Percentiles rank a stretch among this genome's conserved stretches.
Evolutionary conservation across 1,284 basidiomycete genomes (phyloP).

Genomic region (Tremellales sp.): DNA sequence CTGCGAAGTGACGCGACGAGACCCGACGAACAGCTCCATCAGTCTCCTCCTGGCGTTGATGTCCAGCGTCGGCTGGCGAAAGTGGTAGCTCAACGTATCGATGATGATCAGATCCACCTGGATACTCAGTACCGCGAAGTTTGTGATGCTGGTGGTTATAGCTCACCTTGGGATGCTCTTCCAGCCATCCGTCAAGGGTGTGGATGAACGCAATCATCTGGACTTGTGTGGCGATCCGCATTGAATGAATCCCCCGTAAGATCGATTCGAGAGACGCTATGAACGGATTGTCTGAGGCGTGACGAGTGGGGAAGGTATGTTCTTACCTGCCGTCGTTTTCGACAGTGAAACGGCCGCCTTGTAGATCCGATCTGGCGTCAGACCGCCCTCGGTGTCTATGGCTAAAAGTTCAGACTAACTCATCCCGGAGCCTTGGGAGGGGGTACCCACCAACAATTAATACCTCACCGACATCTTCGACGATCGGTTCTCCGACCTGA

Average conservation of each 20-base stretch:
- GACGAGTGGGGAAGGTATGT: no score
- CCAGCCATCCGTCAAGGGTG: constrained; percentile 43
- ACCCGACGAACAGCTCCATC: constrained; percentile 39
- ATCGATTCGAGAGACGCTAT: constrained; percentile 14
- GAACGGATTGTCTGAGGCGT: no score
- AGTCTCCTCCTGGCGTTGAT: constrained; percentile 26
- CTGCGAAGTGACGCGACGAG: neutral
- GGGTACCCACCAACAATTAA: constrained; percentile 39
- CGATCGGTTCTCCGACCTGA: constrained; percentile 5
- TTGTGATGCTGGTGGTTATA: neutral
- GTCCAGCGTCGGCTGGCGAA: constrained; percentile 44
- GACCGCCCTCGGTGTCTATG: constrained; percentile 45
- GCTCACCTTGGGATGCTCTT: constrained; percentile 37
- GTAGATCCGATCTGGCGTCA: constrained; percentile 31
- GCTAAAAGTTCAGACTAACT: neutral
- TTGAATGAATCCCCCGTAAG: constrained; percentile 40
- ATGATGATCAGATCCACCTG: constrained; percentile 46
- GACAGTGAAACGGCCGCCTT: constrained; percentile 20
- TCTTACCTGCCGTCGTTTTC: constrained; percentile 4
- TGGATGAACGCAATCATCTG: constrained; percentile 45
- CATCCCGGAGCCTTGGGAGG: no score
- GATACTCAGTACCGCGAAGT: neutral
- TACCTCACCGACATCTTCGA: constrained; percentile 30
- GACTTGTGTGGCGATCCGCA: constrained; percentile 41
- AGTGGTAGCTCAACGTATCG: constrained; percentile 47